These are phyloP conservation scores for Piromyces sp. DNA, from an alignment of 192 early-diverging fungal genomes.

Conservation along the genomic window DNA sequence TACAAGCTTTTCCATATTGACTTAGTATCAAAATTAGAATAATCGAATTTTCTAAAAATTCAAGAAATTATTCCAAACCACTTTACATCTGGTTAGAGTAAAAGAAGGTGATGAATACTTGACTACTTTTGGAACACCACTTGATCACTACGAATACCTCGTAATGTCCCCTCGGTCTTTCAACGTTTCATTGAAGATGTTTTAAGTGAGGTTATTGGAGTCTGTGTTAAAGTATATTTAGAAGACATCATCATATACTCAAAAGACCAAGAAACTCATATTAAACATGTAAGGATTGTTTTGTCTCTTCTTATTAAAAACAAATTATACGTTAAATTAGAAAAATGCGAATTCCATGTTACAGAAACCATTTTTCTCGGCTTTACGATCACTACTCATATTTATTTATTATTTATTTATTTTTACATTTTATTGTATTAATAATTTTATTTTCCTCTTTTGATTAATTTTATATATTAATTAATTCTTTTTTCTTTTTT, in stretches of 20 bases:
- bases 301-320: slow-evolving; percentile 11
- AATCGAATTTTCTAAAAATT: no score
- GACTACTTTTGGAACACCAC: no score
- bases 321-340: slow-evolving; percentile 13
- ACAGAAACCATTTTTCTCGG: background rate
- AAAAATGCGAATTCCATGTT: slow-evolving; percentile 13
- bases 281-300: slow-evolving; percentile 1
- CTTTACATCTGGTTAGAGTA: no score
- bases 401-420: no score
- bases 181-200: slow-evolving; percentile 19
- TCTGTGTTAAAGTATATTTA: background rate
- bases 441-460: no score
- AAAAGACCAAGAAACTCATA: slow-evolving; percentile 1
- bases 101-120: no score
- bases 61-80: no score
- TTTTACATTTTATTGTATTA: no score
- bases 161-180: slow-evolving; percentile 9
- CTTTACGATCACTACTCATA: slow-evolving; percentile 11
- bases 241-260: slow-evolving; percentile 18
- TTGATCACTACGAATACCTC: slow-evolving; percentile 6
- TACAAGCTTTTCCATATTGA: no score
- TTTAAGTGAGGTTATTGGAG: slow-evolving; percentile 6
- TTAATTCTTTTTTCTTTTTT: no score
- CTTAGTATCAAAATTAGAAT: no score
- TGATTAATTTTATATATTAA: no score